A percentile compares a stretch with the other conserved stretches of the same genome.
These are phyloP conservation scores for Sugiyamaella pinicola DNA, from an alignment of 1,139 yeast species.

Conservation along the genomic window DNA sequence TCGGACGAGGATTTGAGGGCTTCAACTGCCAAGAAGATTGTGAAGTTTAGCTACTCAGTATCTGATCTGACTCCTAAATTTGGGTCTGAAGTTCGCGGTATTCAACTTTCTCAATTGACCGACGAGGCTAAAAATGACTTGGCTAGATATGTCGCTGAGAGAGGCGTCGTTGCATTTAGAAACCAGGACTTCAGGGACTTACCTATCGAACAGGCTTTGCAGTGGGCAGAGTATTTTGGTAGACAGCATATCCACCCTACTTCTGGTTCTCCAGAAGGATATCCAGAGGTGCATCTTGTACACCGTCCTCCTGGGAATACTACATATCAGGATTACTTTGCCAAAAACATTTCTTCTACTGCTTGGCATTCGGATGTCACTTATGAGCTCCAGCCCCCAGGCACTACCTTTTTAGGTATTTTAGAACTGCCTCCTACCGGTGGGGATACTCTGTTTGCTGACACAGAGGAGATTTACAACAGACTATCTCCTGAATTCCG, in stretches of 20 bases:
- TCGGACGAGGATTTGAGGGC: conserved; percentile 22
- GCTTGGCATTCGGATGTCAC: conserved; percentile 63
- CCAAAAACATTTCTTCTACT: conserved; percentile 42
- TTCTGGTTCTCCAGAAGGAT: conserved; percentile 63
- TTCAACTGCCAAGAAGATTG: conserved; percentile 21
- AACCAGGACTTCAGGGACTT: conserved; percentile 63
- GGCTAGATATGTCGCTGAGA: conserved; percentile 62
- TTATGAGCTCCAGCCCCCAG: conserved; percentile 64
- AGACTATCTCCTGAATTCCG: conserved; percentile 57
- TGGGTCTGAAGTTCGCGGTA: conserved; percentile 61
- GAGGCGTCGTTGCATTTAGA: conserved; percentile 68
- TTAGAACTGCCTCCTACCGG: conserved; percentile 57
- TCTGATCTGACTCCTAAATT: conserved; percentile 54
- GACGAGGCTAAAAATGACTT: conserved; percentile 62
- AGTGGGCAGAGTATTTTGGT: conserved; percentile 58
- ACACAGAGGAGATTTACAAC: conserved; percentile 57
- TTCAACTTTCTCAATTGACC: conserved; percentile 57
- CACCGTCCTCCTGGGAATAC: conserved; percentile 36
- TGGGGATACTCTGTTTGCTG: conserved; percentile 62
- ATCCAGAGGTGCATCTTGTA: conserved; percentile 66
- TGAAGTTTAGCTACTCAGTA: conserved; percentile 28
- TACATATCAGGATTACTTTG: conserved; percentile 29
- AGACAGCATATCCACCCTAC: conserved; percentile 66
- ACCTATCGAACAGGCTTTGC: conserved; percentile 53
- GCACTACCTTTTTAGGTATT: conserved; percentile 56